Evolutionary conservation across 805 yeast species (phyloP), one percentile per base, ranked within the genome.

Genomic region (Wickerhamomyces canadensis): DNA sequence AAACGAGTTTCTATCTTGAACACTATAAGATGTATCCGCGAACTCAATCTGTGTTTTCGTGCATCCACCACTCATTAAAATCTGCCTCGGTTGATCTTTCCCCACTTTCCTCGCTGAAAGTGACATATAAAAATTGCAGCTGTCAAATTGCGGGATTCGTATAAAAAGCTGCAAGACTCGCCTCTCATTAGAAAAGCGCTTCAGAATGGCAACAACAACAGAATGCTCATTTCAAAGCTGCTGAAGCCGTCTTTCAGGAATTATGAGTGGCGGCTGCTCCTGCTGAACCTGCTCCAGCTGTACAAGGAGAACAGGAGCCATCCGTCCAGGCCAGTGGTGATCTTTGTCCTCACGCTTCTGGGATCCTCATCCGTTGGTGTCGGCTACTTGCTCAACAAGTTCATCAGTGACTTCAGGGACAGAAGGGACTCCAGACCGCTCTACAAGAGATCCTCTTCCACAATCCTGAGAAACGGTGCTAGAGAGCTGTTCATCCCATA

Each of bases 401-500:
- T 52, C 15, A 45, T 55, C 22, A 38, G 47, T 5, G 59, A 55
- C 36, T 52, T 47, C 36, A 42, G 42, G 32, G 59, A 55, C 30
- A 53, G 44, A 37, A 28, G 57, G 5, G 57, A 54, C 23, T 52
- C 59, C 11, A 45, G 42, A 17, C 58, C 55, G 4, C 36, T 55
- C 1, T 53, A 55, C 41, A 47, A 49, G 41, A 43, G 59, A 29
- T 52, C 58, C 0, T 50, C 55, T 2, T 55, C 59, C 1, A 52
- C 55, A 3, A 45, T 55, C n/a, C 34, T 55, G 33, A 49, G 41
- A 33, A 55, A 55, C 34, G 59, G 59, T 15, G 57, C 55, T 11
- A 50, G 59, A 42, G 55, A 55, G 37, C 33, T 55, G 16, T 55
- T 51, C 41, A 52, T 55, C 21, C 53, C 55, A 2, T 55, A 55